Percentiles rank a stretch among this genome's conserved stretches.
Evolutionary conservation across 306 rosid species (phyloP).

Genomic region (Hippophae gyantsensis): DNA sequence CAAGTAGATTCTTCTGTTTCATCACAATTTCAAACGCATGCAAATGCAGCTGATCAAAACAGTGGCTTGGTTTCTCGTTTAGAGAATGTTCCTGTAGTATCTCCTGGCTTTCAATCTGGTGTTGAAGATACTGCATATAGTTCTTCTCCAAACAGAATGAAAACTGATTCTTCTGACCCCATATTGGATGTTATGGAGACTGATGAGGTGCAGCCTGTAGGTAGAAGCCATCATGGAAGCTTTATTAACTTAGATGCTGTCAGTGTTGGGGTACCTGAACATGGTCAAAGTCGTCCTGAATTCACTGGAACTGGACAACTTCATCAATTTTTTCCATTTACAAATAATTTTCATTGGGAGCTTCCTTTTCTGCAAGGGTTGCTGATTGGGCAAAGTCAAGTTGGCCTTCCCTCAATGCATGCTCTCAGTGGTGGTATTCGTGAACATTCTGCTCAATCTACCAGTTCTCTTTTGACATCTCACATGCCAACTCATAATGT

Average conservation of each 20-base stretch:
- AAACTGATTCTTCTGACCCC: conserved; percentile 32
- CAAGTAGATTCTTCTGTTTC: conserved; percentile 58
- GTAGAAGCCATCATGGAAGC: conserved; percentile 24
- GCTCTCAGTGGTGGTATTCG: conserved; percentile 28
- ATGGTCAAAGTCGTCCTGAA: too few relatives aligned
- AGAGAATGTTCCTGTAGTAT: conserved; percentile 38
- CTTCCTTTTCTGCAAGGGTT: conserved; percentile 90
- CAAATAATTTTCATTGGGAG: conserved; percentile 68
- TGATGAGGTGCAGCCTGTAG: conserved; percentile 38
- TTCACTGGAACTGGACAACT: too few relatives aligned
- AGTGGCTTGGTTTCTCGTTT: conserved; percentile 41
- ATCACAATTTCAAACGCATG: conserved; percentile 50
- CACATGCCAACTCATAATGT: too few relatives aligned
- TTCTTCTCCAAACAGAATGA: conserved; percentile 30
- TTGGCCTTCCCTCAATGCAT: conserved; percentile 36
- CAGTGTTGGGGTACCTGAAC: too few relatives aligned
- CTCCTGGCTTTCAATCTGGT: conserved; percentile 28
- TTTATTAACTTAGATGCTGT: too few relatives aligned
- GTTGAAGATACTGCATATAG: conserved; percentile 35
- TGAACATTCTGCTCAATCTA: conserved; percentile 22
- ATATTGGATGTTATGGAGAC: conserved; percentile 25
- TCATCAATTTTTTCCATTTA: conserved; percentile 31
- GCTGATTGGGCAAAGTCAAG: conserved; percentile 91
- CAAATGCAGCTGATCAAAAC: conserved; percentile 64
- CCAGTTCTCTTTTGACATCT: too few relatives aligned